A percentile compares a stretch with the other conserved stretches of the same genome.
These are phyloP conservation scores for Hypoxylon sp. DNA, from an alignment of 2,329 filamentous ascomycete species.

Conservation along the genomic window DNA sequence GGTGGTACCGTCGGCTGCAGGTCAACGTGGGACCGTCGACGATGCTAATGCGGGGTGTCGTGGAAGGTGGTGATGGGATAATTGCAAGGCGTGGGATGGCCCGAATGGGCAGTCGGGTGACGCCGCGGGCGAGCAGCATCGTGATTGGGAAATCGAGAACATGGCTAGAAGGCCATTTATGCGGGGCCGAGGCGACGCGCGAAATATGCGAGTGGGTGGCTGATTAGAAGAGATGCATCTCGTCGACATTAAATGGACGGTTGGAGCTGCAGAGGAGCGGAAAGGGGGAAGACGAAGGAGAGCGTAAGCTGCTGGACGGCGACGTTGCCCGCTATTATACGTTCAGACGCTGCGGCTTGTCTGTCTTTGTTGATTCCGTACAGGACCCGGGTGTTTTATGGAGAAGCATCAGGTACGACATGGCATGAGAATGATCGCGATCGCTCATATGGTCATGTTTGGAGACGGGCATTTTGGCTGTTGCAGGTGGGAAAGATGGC, in stretches of 20 bases:
- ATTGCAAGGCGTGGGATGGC: conserved; percentile 17
- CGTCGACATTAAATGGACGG: conserved; percentile 19
- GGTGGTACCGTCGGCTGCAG: conserved; percentile 46
- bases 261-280: conserved; percentile 14
- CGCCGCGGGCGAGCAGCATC: conserved; percentile 32
- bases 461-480: neutral
- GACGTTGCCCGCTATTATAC: conserved; percentile 4
- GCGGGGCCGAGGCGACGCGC: conserved; percentile 23
- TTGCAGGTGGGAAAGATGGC: neutral
- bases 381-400: neutral
- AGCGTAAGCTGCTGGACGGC: neutral
- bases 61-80: conserved; percentile 32
- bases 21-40: conserved; percentile 20
- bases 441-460: neutral
- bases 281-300: neutral
- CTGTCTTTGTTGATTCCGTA: neutral
- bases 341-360: too few relatives aligned
- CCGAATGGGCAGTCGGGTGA: conserved; percentile 25
- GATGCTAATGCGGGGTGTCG: conserved; percentile 29
- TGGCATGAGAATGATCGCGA: neutral
- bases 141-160: conserved; percentile 29
- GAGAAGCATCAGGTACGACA: neutral
- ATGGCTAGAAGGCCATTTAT: conserved; percentile 31
- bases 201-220: conserved; percentile 32
- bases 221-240: conserved; percentile 29